Evolutionary conservation across 129 eudicot genomes (phyloP), one percentile per base, ranked within the genome.

Genomic region (Centaurea solstitialis): DNA sequence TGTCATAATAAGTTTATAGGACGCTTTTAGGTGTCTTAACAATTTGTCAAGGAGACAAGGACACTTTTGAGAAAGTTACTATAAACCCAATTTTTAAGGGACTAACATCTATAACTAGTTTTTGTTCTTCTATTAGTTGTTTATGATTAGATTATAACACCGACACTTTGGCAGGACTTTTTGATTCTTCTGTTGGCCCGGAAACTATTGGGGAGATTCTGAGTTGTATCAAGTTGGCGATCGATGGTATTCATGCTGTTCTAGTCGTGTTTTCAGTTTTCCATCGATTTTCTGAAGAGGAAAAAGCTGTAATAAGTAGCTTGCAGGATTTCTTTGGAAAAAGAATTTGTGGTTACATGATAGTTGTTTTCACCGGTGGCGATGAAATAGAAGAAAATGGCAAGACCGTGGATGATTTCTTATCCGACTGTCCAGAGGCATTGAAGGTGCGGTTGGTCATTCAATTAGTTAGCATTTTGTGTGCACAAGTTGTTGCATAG

Each of bases 191-290:
- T 0, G 6, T 68, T 73, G 86, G 62, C 7, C 53, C 79, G 73
- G 89, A 83, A 68, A 72, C 77, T 76, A 75, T 86, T 30, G 81
- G 81, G 73, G 92, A 88, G 65, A 86, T 88, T 74, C 87, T 83
- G 8, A 85, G 59, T 57, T 88, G 92, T 80, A 83, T 88, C 65
- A 76, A 83, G 74, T 71, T 88, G 88, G 89, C 89, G 20, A 82
- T 82, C 43, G 87, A 88, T 82, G 92, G 92, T 6, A 80, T 88
- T 69, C 92, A 88, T 82, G 92, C 92, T 0, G 74, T 86, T 67
- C 80, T 88, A 24, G 43, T 88, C 7, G 89, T 86, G n/a, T 61
- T 79, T 9, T 85, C 92, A 0, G 73, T 85, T 8, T 72, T 87
- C 8, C 69, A 24, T 23, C 93, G 96, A 1, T 94, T 92, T 74